Base-by-base conservation (phyloP, 1,139 yeast genomes). In the Debaryomyces nepalensis region DNA sequence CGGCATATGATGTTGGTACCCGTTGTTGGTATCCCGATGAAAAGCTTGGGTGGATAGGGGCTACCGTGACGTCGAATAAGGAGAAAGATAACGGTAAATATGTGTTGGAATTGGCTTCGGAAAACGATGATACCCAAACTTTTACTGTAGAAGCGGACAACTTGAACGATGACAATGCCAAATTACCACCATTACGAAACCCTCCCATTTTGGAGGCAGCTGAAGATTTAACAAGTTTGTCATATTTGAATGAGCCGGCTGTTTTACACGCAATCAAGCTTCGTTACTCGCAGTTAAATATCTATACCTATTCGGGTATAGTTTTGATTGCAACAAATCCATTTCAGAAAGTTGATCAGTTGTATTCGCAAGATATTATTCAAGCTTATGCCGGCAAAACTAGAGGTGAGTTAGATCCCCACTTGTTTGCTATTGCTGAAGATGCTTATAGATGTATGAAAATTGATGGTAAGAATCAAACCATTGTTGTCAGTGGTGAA, bases 401-500 rank as follows among this genome's bases (percentile, higher is more conserved):
- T 57, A 79, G 97, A 59, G 98, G 97, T 27, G 97, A 91, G 59
- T 77, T 89, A 50, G 98, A 91, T 55, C 99, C 99, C 3, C 99
- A 93, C 73, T 75, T 93, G 61, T 93, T 93, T 63, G 97, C 98
- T 40, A 93, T 93, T 58, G 99, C 99, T 15, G 98, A 93, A 64
- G 97, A 93, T 57, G 97, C 99, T n/a, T 91, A 90, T 61, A 76
- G 96, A 59, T 86, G 96, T 63, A 91, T 93, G 99, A 84, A 87
- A 55, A 77, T 84, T 41, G 95, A 89, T 56, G 74, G 79, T 33
- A 75, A 81, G 54, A 91, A 93, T 68, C 99, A 93, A 68, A 93
- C 99, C 1, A 91, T 93, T 52, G 97, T 93, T 29, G 99, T 93
- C 20, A 84, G 95, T 57, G 99, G 99, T 64, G 99, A 93, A 66